Evolutionary conservation across 2,329 filamentous ascomycete species (phyloP), one percentile per base, ranked within the genome.

Genomic region (Xylaria sp.): DNA sequence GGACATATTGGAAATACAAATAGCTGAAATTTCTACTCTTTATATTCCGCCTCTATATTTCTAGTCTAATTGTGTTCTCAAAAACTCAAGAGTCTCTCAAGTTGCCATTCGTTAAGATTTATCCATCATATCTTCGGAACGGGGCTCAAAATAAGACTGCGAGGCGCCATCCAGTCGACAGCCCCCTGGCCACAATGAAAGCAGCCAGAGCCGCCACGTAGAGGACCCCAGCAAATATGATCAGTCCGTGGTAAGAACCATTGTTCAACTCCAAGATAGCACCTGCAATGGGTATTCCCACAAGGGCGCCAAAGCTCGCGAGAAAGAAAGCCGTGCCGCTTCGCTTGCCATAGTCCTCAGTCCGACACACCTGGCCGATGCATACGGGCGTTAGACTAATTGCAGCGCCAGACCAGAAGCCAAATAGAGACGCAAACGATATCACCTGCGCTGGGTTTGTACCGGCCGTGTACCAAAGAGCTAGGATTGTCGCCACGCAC

Each of bases 1-100:
- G 57, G 57, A 23, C 23, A 62, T 25, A 48, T 20, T 25, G 54
- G 54, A 43, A 10, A 62, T 20, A 86, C 2, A 88, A 82, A 91
- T 51, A 10, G 10, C 10, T 36, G 33, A 7, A 36, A 9, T 36
- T 36, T 9, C 7, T 10, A 36, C 2, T 10, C 33, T 36, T 10
- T 36, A 36, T 36, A 36, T 9, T 10, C 33, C 33, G 33, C 33
- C 8, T 36, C 33, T 36, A 3, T 10, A 20, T 1, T 25, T 12
- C 12, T 25, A 23, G 46, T 49, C 46, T 49, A 49, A 49, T 49
- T 23, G 1, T 8, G 12, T 10, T 25, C 2, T 23, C 23, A 4
- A 49, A 18, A 49, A 18, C 20, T 23, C 15, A 8, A 25, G 13
- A 18, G 12, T 54, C 49, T 54, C 23, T 18, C 8, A 54, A 4